These are phyloP conservation scores for Leccinum longicurvipes DNA, from an alignment of 768 basidiomycete genomes.

Conservation along the genomic window DNA sequence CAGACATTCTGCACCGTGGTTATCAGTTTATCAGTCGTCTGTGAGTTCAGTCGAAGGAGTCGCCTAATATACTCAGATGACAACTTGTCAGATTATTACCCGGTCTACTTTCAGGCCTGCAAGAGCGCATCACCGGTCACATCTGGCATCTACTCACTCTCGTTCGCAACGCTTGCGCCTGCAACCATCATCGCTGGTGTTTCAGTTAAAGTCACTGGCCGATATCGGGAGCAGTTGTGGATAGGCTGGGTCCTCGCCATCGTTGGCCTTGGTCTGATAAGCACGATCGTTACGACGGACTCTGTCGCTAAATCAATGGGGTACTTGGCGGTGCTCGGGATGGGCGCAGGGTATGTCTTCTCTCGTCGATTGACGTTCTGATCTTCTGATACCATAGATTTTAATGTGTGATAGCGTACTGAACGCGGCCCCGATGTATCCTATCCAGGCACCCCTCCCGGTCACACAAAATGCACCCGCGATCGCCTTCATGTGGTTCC, in stretches of 20 bases:
- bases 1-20: conserved; percentile 24
- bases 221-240: conserved; percentile 34
- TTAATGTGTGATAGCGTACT: neutral
- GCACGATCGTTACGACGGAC: conserved; percentile 25
- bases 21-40: conserved; percentile 16
- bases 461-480: conserved; percentile 41
- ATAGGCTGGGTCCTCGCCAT: conserved; percentile 33
- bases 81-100: conserved; percentile 36
- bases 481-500: conserved; percentile 41
- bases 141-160: conserved; percentile 26
- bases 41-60: conserved; percentile 11
- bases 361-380: neutral
- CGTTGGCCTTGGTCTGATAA: conserved; percentile 36
- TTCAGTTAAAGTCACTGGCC: conserved; percentile 23
- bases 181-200: conserved; percentile 32
- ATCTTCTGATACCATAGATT: neutral
- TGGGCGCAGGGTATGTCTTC: conserved; percentile 3
- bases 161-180: conserved; percentile 25
- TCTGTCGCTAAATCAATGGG: conserved; percentile 23
- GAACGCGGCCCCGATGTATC: conserved; percentile 34
- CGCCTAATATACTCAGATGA: neutral
- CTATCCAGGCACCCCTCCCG: conserved; percentile 45
- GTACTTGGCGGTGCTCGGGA: neutral
- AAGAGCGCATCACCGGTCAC: conserved; percentile 32
- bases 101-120: conserved; percentile 45